Evolutionary conservation across 1,139 yeast species (phyloP).

Genomic region (Candida sojae): DNA sequence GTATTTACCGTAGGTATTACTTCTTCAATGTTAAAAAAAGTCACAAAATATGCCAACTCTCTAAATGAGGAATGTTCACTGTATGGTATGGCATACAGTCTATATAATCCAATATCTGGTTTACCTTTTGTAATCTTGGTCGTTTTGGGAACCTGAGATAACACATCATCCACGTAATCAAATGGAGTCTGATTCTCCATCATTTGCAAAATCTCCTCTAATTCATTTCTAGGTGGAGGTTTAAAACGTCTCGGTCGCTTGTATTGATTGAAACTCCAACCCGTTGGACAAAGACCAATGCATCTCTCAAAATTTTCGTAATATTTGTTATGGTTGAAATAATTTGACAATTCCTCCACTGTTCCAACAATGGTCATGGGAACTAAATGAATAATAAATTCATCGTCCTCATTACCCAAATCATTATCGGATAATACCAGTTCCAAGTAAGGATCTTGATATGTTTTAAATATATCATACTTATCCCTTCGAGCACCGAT

Average conservation of each 20-base stretch:
- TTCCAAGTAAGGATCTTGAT: conserved; percentile 34
- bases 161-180: conserved; percentile 28
- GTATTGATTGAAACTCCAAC: conserved; percentile 66
- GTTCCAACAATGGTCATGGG: conserved; percentile 55
- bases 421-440: conserved; percentile 33
- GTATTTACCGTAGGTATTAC: conserved; percentile 83
- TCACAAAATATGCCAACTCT: conserved; percentile 69
- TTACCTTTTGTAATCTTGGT: conserved; percentile 19
- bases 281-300: conserved; percentile 77
- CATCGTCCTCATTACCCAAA: conserved; percentile 37
- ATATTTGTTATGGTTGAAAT: conserved; percentile 52
- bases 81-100: conserved; percentile 74
- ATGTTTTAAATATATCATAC: conserved; percentile 38
- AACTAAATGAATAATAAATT: conserved; percentile 69
- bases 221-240: neutral
- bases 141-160: conserved; percentile 30
- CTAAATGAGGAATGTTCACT: conserved; percentile 91
- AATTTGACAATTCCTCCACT: conserved; percentile 41
- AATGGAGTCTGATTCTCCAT: conserved; percentile 25
- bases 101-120: conserved; percentile 31
- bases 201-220: conserved; percentile 17
- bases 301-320: conserved; percentile 53
- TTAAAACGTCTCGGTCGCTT: conserved; percentile 2
- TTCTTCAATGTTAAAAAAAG: conserved; percentile 46
- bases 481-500: conserved; percentile 51